Evolutionary conservation across 179 eudicot genomes (phyloP).

Genomic region (Drosera spatulata): DNA sequence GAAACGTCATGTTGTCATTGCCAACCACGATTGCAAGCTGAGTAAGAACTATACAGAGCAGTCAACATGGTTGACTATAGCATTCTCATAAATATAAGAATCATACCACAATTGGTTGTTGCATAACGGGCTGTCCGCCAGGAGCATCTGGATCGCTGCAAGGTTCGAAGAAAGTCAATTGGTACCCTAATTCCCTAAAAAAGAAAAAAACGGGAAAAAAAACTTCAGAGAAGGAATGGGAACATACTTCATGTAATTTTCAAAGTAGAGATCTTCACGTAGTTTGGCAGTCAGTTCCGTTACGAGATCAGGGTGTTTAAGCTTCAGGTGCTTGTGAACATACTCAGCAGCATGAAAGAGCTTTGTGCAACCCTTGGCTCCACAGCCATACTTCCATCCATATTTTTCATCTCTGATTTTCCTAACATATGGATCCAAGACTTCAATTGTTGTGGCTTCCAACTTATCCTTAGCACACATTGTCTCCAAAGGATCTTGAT

Average conservation of each 20-base stretch:
- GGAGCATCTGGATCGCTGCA: slow-evolving; percentile 93
- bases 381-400: too few relatives aligned
- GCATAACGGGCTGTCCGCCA: slow-evolving; percentile 96
- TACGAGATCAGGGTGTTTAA: slow-evolving; percentile 79
- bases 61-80: background rate
- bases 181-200: background rate
- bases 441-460: slow-evolving; percentile 90
- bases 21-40: background rate
- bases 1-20: too few relatives aligned
- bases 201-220: background rate
- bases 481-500: slow-evolving; percentile 73
- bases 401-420: too few relatives aligned
- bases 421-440: slow-evolving; percentile 82
- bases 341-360: slow-evolving; percentile 98
- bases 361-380: too few relatives aligned
- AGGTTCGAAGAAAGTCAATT: slow-evolving; percentile 10
- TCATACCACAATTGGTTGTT: slow-evolving; percentile 64
- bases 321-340: slow-evolving; percentile 94
- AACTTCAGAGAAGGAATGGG: slow-evolving; percentile 8
- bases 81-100: background rate
- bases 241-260: slow-evolving; percentile 95
- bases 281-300: slow-evolving; percentile 81
- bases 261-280: slow-evolving; percentile 92
- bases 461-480: slow-evolving; percentile 96
- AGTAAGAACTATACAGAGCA: background rate